phyloP scores from a whole-genome alignment of 768 basidiomycete species.

The Lyophyllum decastes region DNA sequence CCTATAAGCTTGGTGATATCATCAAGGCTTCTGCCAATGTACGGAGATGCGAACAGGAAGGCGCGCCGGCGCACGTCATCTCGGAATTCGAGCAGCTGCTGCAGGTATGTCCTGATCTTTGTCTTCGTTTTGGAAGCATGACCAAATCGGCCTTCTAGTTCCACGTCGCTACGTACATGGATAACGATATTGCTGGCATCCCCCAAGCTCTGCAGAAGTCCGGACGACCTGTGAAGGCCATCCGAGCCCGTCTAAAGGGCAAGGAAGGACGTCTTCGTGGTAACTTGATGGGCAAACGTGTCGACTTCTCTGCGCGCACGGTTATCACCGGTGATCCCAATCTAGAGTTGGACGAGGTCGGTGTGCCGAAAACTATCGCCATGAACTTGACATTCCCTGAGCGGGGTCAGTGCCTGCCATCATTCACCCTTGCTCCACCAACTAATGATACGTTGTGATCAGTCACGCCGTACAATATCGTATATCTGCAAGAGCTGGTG shows the following conservation, averaged over 20 bases:
- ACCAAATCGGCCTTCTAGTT: constrained; percentile 55
- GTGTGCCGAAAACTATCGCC: constrained; percentile 92
- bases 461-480: constrained; percentile 98
- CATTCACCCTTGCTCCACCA: not conserved
- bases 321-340: constrained; percentile 99
- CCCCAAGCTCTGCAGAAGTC: constrained; percentile 98
- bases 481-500: constrained; percentile 91
- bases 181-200: constrained; percentile 98
- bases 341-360: constrained; percentile 93
- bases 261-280: constrained; percentile 98
- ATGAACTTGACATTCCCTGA: constrained; percentile 99
- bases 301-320: constrained; percentile 98
- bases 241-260: constrained; percentile 96
- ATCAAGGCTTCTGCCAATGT: constrained; percentile 95
- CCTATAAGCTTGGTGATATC: constrained; percentile 96
- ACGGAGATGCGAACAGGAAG: constrained; percentile 91
- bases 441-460: constrained; percentile 9
- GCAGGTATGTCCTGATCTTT: constrained; percentile 53
- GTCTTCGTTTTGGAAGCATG: not conserved
- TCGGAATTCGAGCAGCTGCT: constrained; percentile 95
- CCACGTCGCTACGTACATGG: constrained; percentile 99
- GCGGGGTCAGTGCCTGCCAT: constrained; percentile 59
- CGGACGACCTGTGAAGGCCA: constrained; percentile 96
- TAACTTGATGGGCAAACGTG: constrained; percentile 99
- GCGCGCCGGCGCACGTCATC: constrained; percentile 94